phyloP scores from a whole-genome alignment of 495 filamentous ascomycete genomes.

The Aspergillus indologenus region DNA sequence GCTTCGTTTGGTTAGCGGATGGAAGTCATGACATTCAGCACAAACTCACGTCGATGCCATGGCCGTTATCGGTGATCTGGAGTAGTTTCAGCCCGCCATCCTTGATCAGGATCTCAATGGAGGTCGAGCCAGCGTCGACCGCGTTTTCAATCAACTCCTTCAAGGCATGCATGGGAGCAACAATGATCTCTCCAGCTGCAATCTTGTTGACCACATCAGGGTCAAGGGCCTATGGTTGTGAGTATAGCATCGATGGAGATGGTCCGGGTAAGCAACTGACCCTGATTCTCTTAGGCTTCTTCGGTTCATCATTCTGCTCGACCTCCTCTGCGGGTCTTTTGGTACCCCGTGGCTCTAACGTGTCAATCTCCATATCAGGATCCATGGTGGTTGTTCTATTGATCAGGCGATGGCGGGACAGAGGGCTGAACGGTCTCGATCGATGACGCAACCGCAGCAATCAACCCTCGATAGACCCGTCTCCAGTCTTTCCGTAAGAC shows the following conservation, averaged over 20 bases:
- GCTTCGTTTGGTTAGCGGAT: conserved; percentile 41
- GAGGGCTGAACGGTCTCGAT: not conserved
- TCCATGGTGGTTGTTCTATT: conserved; percentile 30
- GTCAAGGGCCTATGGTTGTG: conserved; percentile 66
- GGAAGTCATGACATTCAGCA: conserved; percentile 4
- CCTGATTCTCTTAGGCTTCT: conserved; percentile 66
- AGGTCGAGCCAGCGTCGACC: conserved; percentile 92
- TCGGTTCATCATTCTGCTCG: conserved; percentile 13
- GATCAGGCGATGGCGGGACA: not conserved
- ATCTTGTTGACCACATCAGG: conserved; percentile 99
- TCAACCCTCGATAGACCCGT: not conserved
- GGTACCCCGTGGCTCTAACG: conserved; percentile 48
- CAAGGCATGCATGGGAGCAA: conserved; percentile 92
- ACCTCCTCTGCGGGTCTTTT: conserved; percentile 61
- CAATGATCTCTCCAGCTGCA: conserved; percentile 98
- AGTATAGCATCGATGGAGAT: not conserved
- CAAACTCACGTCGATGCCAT: conserved; percentile 80
- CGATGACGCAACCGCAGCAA: not conserved
- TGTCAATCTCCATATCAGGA: conserved; percentile 46
- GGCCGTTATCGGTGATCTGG: conserved; percentile 97
- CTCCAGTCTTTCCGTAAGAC: no score
- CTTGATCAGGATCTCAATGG: conserved; percentile 87
- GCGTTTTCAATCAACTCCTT: conserved; percentile 98
- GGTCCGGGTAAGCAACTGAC: conserved; percentile 25
- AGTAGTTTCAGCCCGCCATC: conserved; percentile 96